Conservation (phyloP, 2,329 filamentous ascomycete species). For the Ophiocordyceps sinensis region DNA sequence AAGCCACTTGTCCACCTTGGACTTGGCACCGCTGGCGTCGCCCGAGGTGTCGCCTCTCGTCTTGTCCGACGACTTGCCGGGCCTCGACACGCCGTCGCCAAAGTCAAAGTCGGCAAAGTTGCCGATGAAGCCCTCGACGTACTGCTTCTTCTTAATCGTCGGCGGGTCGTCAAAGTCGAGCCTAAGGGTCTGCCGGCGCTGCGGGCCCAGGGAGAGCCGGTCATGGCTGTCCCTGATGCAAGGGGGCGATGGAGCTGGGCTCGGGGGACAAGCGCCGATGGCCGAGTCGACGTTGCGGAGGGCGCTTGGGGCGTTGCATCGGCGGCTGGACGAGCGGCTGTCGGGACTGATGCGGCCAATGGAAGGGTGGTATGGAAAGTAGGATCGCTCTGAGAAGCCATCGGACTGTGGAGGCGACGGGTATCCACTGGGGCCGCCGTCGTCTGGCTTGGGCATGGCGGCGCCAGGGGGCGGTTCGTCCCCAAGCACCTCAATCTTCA, state of each 20-base stretch:
- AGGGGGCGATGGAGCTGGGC: slow-evolving; percentile 27
- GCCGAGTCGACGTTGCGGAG: slow-evolving; percentile 10
- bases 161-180: slow-evolving; percentile 15
- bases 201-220: slow-evolving; percentile 17
- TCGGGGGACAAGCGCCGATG: slow-evolving; percentile 32
- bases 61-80: background rate
- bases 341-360: slow-evolving; percentile 3
- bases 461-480: background rate
- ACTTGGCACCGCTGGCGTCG: background rate
- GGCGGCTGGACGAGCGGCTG: slow-evolving; percentile 6
- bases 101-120: slow-evolving; percentile 25
- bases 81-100: slow-evolving; percentile 15
- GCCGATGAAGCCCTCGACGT: slow-evolving; percentile 19
- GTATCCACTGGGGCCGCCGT: slow-evolving; percentile 9
- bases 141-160: slow-evolving; percentile 8
- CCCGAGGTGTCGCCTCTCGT: background rate
- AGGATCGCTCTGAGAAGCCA: slow-evolving; percentile 8
- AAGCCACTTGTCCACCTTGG: too few species aligned
- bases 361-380: slow-evolving; percentile 7
- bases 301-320: slow-evolving; percentile 10
- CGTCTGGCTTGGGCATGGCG: background rate
- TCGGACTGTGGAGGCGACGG: slow-evolving; percentile 24
- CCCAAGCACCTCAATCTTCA: too few species aligned
- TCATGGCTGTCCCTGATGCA: slow-evolving; percentile 11
- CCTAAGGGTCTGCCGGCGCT: slow-evolving; percentile 31